Percentiles rank a stretch among this genome's conserved stretches.
Conservation (phyloP, 2,329 filamentous ascomycete species). For the Penicillium oxalicum region DNA sequence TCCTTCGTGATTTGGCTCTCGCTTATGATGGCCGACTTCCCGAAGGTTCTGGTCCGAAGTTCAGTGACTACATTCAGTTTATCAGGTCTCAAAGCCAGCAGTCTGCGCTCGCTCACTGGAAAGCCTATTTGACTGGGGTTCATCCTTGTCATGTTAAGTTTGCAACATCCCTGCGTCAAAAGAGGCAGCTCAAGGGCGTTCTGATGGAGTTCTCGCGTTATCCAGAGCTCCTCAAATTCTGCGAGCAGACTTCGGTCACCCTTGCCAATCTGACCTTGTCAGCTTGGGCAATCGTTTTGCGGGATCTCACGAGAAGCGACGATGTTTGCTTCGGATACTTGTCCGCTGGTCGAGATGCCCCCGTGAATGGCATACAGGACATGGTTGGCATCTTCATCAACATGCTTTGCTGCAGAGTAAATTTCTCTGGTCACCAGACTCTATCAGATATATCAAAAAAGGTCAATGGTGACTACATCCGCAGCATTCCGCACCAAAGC, state of each 20-base stretch:
- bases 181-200: conserved; percentile 21
- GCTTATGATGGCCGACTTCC: conserved; percentile 29
- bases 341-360: conserved; percentile 41
- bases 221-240: conserved; percentile 27
- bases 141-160: conserved; percentile 28
- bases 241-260: conserved; percentile 27
- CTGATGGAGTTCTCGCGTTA: conserved; percentile 28
- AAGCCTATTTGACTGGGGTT: conserved; percentile 28
- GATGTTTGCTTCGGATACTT: conserved; percentile 41
- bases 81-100: conserved; percentile 24
- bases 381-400: conserved; percentile 50
- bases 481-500: conserved; percentile 45
- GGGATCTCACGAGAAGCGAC: conserved; percentile 26
- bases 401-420: conserved; percentile 49
- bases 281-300: conserved; percentile 37
- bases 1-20: conserved; percentile 27
- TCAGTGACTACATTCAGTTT: conserved; percentile 36
- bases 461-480: conserved; percentile 44
- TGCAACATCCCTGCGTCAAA: conserved; percentile 4
- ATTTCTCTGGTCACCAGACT: conserved; percentile 29
- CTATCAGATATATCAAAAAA: conserved; percentile 39
- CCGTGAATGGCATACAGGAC: conserved; percentile 41
- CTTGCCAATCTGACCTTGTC: conserved; percentile 35
- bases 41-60: conserved; percentile 25
- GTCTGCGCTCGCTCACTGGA: conserved; percentile 31